These are phyloP conservation scores for Phytophthora multivora DNA, from an alignment of 352 stramenopile species.

Conservation along the genomic window DNA sequence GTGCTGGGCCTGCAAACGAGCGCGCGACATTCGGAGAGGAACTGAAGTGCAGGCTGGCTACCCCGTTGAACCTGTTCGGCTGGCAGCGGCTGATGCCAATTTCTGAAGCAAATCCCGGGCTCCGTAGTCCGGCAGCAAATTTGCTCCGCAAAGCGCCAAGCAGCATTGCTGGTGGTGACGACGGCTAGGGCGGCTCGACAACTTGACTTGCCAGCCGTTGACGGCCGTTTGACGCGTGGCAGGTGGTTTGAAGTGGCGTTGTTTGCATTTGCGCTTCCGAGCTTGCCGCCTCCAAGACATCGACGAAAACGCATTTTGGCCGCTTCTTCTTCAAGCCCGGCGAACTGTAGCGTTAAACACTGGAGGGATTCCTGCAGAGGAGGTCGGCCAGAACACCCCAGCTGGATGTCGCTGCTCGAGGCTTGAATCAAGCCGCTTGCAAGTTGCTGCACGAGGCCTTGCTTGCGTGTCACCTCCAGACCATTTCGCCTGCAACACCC, in stretches of 20 bases:
- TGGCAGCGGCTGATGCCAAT: constrained; percentile 3
- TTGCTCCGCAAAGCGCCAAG: constrained; percentile 5
- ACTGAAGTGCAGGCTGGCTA: constrained; percentile 16
- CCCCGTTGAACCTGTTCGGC: constrained; percentile 4
- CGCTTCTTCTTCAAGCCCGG: constrained; percentile 11
- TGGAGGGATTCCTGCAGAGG: constrained; percentile 5
- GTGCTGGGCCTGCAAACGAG: constrained; percentile 23
- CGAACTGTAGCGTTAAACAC: constrained; percentile 24
- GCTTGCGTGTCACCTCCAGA: constrained; percentile 29
- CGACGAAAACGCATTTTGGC: constrained; percentile 32
- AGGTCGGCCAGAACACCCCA: constrained; percentile 6
- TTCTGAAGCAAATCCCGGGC: constrained; percentile 32
- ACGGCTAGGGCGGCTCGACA: constrained; percentile 3
- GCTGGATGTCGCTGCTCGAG: neutral
- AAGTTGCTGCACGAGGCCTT: neutral
- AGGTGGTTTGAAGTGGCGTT: constrained; percentile 9
- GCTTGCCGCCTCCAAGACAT: constrained; percentile 22
- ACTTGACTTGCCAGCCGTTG: constrained; percentile 6
- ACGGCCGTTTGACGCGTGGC: constrained; percentile 7
- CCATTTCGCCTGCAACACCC: constrained; percentile 19
- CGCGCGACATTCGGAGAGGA: constrained; percentile 19
- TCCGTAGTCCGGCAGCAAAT: constrained; percentile 5
- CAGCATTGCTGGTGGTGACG: constrained; percentile 6
- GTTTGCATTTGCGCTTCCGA: constrained; percentile 28
- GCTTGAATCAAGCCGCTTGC: neutral